These are phyloP conservation scores for Fusarium redolens DNA, from an alignment of 2,329 filamentous ascomycete genomes.

Conservation along the genomic window DNA sequence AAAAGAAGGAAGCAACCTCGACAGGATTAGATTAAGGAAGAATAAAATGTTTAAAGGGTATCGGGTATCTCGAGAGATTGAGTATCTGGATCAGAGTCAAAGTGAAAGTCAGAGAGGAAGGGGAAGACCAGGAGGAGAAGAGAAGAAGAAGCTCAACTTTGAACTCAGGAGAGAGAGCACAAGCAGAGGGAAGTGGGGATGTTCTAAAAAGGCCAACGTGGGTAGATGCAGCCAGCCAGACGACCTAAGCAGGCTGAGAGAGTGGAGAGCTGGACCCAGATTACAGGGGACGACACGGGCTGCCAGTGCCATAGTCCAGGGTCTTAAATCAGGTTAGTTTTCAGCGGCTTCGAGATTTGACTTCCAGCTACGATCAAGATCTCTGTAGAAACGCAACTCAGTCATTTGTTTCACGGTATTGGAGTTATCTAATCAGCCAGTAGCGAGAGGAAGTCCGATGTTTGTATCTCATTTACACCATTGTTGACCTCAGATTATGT, in stretches of 20 bases:
- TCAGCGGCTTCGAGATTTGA: slow-evolving; percentile 6
- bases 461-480: not conserved
- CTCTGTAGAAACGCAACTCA: slow-evolving; percentile 4
- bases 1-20: slow-evolving; percentile 41
- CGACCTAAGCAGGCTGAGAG: slow-evolving; percentile 20
- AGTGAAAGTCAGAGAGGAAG: slow-evolving; percentile 30
- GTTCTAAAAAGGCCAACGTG: slow-evolving; percentile 46
- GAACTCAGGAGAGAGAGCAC: slow-evolving; percentile 40
- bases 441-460: not conserved
- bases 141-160: slow-evolving; percentile 29
- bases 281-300: slow-evolving; percentile 16
- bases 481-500: not conserved
- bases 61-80: slow-evolving; percentile 39
- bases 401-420: not conserved
- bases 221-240: slow-evolving; percentile 40
- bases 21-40: slow-evolving; percentile 42
- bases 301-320: slow-evolving; percentile 14
- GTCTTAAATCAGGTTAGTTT: slow-evolving; percentile 6
- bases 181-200: slow-evolving; percentile 36
- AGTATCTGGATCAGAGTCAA: slow-evolving; percentile 26
- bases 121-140: slow-evolving; percentile 14
- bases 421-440: slow-evolving; percentile 7
- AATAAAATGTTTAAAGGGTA: slow-evolving; percentile 18
- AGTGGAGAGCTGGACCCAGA: slow-evolving; percentile 22
- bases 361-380: slow-evolving; percentile 24